These are phyloP conservation scores for Dictyostelium discoideum DNA, from an alignment of 78 protist species.

Conservation along the genomic window dicty_2.7 NC_007088.5:7144001-7144500, in stretches of 20 bases:
- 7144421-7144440: neutral
- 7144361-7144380: neutral
- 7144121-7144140: neutral
- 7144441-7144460: neutral
- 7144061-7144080: neutral
- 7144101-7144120: no score
- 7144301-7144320: neutral
- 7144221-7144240: neutral
- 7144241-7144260: neutral
- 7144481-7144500: neutral
- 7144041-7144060: neutral
- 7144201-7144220: neutral
- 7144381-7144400: neutral
- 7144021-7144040: neutral
- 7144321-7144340: neutral
- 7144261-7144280: no score
- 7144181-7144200: neutral
- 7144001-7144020: neutral
- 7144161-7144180: neutral
- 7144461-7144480: neutral
- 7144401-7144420: neutral
- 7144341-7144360: neutral
- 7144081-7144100: no score
- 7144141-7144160: neutral
- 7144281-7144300: neutral